Evolutionary conservation across 495 filamentous ascomycete genomes (phyloP).

Genomic region (Xeromyces bisporus): DNA sequence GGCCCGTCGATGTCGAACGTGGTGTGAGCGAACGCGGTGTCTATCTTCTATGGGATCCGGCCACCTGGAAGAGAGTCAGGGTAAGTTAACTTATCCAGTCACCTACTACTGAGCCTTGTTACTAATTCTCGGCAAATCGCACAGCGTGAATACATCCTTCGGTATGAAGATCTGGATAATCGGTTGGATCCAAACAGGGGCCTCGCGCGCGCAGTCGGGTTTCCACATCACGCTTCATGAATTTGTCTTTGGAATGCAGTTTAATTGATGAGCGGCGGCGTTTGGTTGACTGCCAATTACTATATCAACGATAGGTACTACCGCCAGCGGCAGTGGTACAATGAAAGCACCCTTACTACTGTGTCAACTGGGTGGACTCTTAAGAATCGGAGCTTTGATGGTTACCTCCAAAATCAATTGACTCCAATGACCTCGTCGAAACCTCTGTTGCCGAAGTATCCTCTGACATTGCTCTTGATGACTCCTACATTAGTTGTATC

Average conservation of each 20-base stretch:
- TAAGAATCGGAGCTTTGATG: too few relatives aligned
- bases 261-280: conserved; percentile 1
- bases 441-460: too few relatives aligned
- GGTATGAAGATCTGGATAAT: conserved; percentile 63
- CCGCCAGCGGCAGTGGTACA: background rate
- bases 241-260: conserved; percentile 5
- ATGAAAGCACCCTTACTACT: too few relatives aligned
- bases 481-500: too few relatives aligned
- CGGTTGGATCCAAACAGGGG: conserved; percentile 26
- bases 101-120: background rate
- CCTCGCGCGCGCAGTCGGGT: conserved; percentile 17
- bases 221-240: conserved; percentile 28
- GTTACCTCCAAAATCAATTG: too few relatives aligned
- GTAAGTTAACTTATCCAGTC: conserved; percentile 33
- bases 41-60: conserved; percentile 80
- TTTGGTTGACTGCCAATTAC: background rate
- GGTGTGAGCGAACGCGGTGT: conserved; percentile 64
- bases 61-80: conserved; percentile 64
- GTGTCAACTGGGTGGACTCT: too few relatives aligned
- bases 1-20: conserved; percentile 42
- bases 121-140: conserved; percentile 2
- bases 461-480: too few relatives aligned
- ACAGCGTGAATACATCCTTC: conserved; percentile 61
- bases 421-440: too few relatives aligned
- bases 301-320: background rate